Conservation (phyloP, 805 yeast species). For the Yamadazyma tumulicola region DNA sequence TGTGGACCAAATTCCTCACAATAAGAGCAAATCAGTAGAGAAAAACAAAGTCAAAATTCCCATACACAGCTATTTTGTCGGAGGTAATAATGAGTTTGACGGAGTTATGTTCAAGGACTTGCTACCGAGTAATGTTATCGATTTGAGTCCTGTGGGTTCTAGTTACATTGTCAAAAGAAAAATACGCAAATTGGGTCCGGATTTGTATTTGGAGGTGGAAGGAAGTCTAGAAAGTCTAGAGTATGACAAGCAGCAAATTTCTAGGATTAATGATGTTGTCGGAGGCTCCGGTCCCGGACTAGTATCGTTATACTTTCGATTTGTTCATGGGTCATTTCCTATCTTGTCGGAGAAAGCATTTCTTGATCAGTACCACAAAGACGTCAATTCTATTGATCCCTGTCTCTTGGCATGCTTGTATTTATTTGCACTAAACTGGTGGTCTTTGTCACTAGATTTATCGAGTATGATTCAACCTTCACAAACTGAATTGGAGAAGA, state of each 20-base stretch:
- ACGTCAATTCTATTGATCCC: conserved; percentile 86
- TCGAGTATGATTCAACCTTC: conserved; percentile 76
- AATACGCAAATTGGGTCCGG: conserved; percentile 3
- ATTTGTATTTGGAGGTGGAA: conserved; percentile 7
- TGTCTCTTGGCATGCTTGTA: conserved; percentile 89
- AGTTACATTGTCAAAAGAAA: conserved; percentile 7
- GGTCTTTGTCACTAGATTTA: conserved; percentile 81
- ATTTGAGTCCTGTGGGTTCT: conserved; percentile 3
- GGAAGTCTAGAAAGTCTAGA: conserved; percentile 4
- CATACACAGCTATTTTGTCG: conserved; percentile 3
- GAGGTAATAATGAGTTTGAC: conserved; percentile 10
- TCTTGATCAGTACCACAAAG: conserved; percentile 79
- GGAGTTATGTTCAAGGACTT: conserved; percentile 5
- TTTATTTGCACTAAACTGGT: conserved; percentile 84
- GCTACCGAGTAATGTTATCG: conserved; percentile 1
- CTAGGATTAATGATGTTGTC: conserved; percentile 73
- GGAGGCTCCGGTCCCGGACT: conserved; percentile 84
- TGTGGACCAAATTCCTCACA: neutral
- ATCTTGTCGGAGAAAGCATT: conserved; percentile 86
- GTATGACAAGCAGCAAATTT: conserved; percentile 48
- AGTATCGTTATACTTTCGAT: conserved; percentile 74
- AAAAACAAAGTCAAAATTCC: neutral
- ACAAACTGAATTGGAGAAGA: conserved; percentile 40
- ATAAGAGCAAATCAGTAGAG: neutral
- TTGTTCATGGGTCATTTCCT: conserved; percentile 89